These are phyloP conservation scores for Ustilago shanxiensis DNA, from an alignment of 1,284 basidiomycete genomes.

Conservation along the genomic window DNA sequence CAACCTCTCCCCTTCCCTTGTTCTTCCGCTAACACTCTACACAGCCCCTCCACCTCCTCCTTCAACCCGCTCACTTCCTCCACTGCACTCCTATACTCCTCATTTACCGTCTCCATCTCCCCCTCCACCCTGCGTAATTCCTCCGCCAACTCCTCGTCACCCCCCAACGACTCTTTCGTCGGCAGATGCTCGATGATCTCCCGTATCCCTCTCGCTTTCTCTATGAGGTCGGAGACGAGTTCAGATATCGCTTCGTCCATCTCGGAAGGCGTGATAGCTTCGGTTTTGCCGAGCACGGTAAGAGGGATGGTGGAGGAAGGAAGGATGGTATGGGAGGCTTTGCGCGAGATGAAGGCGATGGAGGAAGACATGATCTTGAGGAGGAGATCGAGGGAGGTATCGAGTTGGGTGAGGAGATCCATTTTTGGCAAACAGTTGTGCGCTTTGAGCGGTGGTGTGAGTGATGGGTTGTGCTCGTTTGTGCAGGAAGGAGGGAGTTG, in stretches of 20 bases:
- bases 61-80: constrained; percentile 25
- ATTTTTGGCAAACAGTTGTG: constrained; percentile 16
- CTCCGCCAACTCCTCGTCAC: constrained; percentile 18
- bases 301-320: constrained; percentile 48
- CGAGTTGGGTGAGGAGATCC: constrained; percentile 57
- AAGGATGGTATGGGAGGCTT: constrained; percentile 42
- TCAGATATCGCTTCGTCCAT: constrained; percentile 41
- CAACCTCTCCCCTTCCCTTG: constrained; percentile 10
- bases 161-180: constrained; percentile 1
- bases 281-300: constrained; percentile 53
- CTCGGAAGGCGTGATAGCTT: constrained; percentile 37
- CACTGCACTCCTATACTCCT: constrained; percentile 32
- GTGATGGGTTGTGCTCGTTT: too few species aligned
- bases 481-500: not conserved
- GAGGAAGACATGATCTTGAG: constrained; percentile 62
- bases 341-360: constrained; percentile 57
- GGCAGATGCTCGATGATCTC: constrained; percentile 47
- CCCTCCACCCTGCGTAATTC: constrained; percentile 18
- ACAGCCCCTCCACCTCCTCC: constrained; percentile 25
- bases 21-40: constrained; percentile 9
- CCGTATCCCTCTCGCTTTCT: constrained; percentile 47
- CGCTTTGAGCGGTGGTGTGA: not conserved
- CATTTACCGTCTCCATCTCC: constrained; percentile 32
- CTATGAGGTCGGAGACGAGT: constrained; percentile 50
- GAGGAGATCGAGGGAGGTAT: constrained; percentile 51